phyloP scores from a whole-genome alignment of 2,329 filamentous ascomycete species.

The Stachybotrys chartarum region DNA sequence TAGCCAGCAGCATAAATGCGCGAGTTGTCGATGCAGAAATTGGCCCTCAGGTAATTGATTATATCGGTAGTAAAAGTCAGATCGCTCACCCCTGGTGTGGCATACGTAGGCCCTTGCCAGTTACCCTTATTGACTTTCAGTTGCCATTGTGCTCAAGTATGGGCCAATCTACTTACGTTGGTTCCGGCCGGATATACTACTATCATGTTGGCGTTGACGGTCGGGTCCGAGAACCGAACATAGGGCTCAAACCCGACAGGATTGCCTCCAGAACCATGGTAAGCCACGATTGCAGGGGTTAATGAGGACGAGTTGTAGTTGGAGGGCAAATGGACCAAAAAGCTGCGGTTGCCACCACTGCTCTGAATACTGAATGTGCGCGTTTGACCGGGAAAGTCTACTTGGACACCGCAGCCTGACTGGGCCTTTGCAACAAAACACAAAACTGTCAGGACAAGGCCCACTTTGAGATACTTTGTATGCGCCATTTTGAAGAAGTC shows the following conservation, averaged over 20 bases:
- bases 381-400: conserved; percentile 12
- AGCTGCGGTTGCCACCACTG: conserved; percentile 10
- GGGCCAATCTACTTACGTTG: conserved; percentile 14
- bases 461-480: not conserved
- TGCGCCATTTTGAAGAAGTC: not conserved
- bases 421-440: not conserved
- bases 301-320: conserved; percentile 23
- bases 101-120: conserved; percentile 37
- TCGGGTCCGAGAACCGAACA: conserved; percentile 27
- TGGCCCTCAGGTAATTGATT: conserved; percentile 24
- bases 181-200: conserved; percentile 40
- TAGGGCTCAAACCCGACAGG: conserved; percentile 23
- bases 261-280: conserved; percentile 34
- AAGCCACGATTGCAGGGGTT: conserved; percentile 36
- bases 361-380: conserved; percentile 13
- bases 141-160: not conserved
- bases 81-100: conserved; percentile 35
- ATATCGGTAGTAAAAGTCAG: conserved; percentile 36
- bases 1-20: conserved; percentile 35
- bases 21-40: conserved; percentile 31
- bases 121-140: conserved; percentile 18
- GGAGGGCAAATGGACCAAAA: conserved; percentile 13
- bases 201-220: conserved; percentile 27
- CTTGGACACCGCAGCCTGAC: conserved; percentile 10
- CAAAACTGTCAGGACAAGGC: not conserved